phyloP scores from a whole-genome alignment of 306 rosid genomes.

The Crataegus laevigata region DNA sequence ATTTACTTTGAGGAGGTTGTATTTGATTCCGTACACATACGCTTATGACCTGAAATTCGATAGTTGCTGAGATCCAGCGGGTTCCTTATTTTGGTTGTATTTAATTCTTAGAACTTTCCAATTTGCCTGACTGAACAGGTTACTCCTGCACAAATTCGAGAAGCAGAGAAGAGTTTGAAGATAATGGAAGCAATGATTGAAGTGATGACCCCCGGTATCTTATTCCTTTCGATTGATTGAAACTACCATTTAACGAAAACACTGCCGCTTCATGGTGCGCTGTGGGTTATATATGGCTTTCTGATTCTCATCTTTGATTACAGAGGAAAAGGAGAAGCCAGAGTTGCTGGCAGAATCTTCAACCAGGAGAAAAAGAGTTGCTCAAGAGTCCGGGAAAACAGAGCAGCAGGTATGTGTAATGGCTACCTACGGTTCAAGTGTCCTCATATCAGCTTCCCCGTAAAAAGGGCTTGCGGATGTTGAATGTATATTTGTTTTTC shows the following conservation, averaged over 20 bases:
- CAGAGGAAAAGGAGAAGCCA: constrained; percentile 97
- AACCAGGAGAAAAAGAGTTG: constrained; percentile 78
- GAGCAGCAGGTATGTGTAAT: constrained; percentile 71
- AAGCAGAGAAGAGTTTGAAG: constrained; percentile 86
- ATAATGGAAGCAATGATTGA: constrained; percentile 94
- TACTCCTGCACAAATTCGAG: constrained; percentile 96
- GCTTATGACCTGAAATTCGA: background rate
- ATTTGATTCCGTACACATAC: too few species aligned
- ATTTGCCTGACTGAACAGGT: constrained; percentile 41
- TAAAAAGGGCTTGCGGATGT: background rate
- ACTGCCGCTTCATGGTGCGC: background rate
- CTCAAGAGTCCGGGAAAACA: constrained; percentile 87
- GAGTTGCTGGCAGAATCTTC: constrained; percentile 92
- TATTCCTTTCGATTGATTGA: constrained; percentile 8
- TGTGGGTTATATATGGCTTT: background rate
- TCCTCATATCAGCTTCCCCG: background rate
- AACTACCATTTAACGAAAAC: background rate
- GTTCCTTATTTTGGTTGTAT: background rate
- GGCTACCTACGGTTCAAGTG: constrained; percentile 5
- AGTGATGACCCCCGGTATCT: constrained; percentile 89
- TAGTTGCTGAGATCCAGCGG: background rate
- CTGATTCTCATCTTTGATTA: constrained; percentile 22
- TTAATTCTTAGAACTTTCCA: background rate
- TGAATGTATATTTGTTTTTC: too few species aligned
- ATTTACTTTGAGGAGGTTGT: background rate